A percentile compares a stretch with the other conserved stretches of the same genome.
Evolutionary conservation across 1,284 basidiomycete genomes (phyloP).

Genomic region (Chondrostereum purpureum): DNA sequence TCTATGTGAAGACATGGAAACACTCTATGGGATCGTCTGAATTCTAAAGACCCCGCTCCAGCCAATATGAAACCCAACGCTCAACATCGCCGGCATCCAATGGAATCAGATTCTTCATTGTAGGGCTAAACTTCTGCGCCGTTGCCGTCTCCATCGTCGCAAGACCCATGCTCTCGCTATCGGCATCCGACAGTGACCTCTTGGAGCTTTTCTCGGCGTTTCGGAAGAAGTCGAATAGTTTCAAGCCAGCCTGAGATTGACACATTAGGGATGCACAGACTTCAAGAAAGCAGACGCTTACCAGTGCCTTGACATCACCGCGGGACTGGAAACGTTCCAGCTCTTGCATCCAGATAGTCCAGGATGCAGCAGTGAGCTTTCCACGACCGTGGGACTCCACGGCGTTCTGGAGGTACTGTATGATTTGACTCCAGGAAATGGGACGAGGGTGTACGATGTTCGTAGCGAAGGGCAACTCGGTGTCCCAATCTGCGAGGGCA

Average conservation of each 20-base stretch:
- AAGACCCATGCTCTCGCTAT: constrained; percentile 17
- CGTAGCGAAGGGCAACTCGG: constrained; percentile 14
- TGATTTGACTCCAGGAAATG: constrained; percentile 21
- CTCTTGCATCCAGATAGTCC: constrained; percentile 23
- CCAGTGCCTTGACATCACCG: constrained; percentile 13
- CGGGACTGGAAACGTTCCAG: constrained; percentile 18
- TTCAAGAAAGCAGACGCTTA: neutral
- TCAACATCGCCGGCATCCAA: constrained; percentile 6
- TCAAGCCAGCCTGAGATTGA: constrained; percentile 26
- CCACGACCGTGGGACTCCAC: constrained; percentile 11
- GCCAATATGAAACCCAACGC: constrained; percentile 16
- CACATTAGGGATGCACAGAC: neutral
- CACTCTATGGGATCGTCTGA: no score
- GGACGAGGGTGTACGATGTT: constrained; percentile 32
- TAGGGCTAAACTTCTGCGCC: constrained; percentile 6
- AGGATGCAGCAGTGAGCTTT: constrained; percentile 12
- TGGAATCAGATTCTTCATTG: constrained; percentile 4
- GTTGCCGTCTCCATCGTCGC: constrained; percentile 9
- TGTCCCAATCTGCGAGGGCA: constrained; percentile 15
- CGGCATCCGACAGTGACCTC: constrained; percentile 18
- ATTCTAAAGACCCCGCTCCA: no score
- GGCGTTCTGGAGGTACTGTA: constrained; percentile 18
- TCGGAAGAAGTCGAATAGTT: constrained; percentile 30
- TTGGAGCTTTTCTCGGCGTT: constrained; percentile 14
- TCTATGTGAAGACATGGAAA: no score